Evolutionary conservation across 2,329 filamentous ascomycete species (phyloP).

Genomic region (Ceratocystis harringtonii): DNA sequence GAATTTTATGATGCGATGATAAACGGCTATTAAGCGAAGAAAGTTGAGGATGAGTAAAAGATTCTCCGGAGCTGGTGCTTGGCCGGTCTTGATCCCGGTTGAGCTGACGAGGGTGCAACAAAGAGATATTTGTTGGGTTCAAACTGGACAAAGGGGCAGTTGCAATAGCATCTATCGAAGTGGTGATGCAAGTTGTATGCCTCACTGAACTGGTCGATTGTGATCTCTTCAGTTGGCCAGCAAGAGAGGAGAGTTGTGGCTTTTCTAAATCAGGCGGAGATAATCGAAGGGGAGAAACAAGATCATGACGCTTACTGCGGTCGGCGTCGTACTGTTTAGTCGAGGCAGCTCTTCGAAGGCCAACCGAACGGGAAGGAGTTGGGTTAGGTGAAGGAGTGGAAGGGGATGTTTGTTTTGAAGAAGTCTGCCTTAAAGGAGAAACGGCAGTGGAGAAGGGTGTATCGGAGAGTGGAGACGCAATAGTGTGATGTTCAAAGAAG

Average conservation of each 20-base stretch:
- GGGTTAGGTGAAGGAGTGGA: not conserved
- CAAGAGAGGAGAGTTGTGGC: not conserved
- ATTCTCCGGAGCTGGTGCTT: conserved; percentile 2
- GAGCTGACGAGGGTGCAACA: not conserved
- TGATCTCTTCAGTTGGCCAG: conserved; percentile 3
- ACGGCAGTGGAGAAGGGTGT: not conserved
- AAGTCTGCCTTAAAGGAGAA: not conserved
- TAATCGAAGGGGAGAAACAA: conserved; percentile 15
- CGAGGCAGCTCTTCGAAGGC: conserved; percentile 14
- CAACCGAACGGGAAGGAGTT: not conserved
- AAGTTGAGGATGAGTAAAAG: not conserved
- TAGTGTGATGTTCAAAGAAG: not conserved
- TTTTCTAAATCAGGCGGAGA: conserved; percentile 14
- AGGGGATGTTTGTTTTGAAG: not conserved
- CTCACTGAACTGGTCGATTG: not conserved
- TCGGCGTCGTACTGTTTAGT: conserved; percentile 17
- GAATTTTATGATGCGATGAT: not conserved
- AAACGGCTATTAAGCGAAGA: not conserved
- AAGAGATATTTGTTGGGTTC: not conserved
- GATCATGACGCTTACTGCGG: conserved; percentile 11
- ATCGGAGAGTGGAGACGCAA: not conserved
- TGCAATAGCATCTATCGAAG: not conserved
- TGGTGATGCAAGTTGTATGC: not conserved
- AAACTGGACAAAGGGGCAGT: not conserved
- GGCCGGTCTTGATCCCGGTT: not conserved